Percentiles rank a stretch among this genome's conserved stretches.
These are phyloP conservation scores for Epichloe gansuensis DNA, from an alignment of 2,329 filamentous ascomycete species.

Conservation along the genomic window DNA sequence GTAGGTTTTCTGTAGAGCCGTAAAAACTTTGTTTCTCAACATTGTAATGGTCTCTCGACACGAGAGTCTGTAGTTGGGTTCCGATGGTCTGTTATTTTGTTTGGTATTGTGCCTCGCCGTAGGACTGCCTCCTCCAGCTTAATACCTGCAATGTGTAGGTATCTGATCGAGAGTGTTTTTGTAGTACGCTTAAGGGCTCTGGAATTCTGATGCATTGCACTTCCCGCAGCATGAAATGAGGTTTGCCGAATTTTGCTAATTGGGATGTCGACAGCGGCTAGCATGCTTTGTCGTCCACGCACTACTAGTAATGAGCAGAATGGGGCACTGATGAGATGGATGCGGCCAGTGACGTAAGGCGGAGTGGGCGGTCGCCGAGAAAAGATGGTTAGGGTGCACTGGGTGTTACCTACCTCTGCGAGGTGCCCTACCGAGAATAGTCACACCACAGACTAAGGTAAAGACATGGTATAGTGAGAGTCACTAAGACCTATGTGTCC, in stretches of 20 bases:
- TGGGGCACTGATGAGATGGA: background rate
- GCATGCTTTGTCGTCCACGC: background rate
- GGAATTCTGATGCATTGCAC: background rate
- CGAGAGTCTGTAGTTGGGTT: background rate
- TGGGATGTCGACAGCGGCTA: background rate
- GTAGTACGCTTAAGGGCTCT: background rate
- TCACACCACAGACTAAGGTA: too few relatives aligned
- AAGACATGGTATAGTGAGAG: too few relatives aligned
- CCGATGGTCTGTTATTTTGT: background rate
- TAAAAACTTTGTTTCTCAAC: conserved; percentile 44
- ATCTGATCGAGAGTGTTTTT: background rate
- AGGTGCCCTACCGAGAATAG: too few relatives aligned
- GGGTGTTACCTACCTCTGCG: too few relatives aligned
- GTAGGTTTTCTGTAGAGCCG: conserved; percentile 89
- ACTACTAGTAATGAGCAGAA: background rate
- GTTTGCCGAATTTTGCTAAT: background rate
- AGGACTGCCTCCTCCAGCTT: background rate
- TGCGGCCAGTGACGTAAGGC: conserved; percentile 2
- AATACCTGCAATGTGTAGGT: background rate
- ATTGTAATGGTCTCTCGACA: conserved; percentile 24
- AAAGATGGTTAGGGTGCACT: too few relatives aligned
- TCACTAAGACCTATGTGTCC: too few relatives aligned
- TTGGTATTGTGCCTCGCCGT: background rate
- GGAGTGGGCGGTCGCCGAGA: background rate
- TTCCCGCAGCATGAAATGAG: background rate